Conservation (phyloP, 1,284 basidiomycete species). For the Lentinus polychrous region DNA sequence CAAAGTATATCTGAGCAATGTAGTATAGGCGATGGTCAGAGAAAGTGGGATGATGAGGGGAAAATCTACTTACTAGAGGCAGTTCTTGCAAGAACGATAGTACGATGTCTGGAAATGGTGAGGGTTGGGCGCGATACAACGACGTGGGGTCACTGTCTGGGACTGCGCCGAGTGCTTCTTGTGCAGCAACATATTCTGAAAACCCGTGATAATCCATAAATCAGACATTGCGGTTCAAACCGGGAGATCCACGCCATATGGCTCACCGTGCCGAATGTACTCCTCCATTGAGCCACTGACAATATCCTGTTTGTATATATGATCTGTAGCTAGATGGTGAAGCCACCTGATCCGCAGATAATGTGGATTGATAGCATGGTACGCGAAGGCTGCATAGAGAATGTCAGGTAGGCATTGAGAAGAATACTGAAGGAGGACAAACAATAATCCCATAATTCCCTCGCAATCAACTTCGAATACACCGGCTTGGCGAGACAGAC, state of each 20-base stretch:
- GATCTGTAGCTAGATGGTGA: slow-evolving; percentile 2
- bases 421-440: not conserved
- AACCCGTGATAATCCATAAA: not conserved
- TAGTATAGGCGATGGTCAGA: not conserved
- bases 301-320: slow-evolving; percentile 7
- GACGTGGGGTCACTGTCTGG: not conserved
- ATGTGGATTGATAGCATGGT: not conserved
- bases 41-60: not conserved
- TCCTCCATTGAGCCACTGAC: not conserved
- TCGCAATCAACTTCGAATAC: not conserved
- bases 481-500: slow-evolving; percentile 1
- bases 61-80: slow-evolving; percentile 1
- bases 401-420: not conserved
- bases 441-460: not conserved
- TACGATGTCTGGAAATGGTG: not conserved
- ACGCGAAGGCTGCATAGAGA: not conserved
- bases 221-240: not conserved
- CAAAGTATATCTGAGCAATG: not conserved
- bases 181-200: not conserved
- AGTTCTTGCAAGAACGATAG: not conserved
- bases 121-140: not conserved
- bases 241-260: not conserved
- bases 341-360: slow-evolving; percentile 4
- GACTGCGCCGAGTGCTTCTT: not conserved
- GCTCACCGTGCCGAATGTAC: slow-evolving; percentile 7